Evolutionary conservation across 306 rosid genomes (phyloP), one percentile per base, ranked within the genome.

Genomic region (Cucumis cinereus): DNA sequence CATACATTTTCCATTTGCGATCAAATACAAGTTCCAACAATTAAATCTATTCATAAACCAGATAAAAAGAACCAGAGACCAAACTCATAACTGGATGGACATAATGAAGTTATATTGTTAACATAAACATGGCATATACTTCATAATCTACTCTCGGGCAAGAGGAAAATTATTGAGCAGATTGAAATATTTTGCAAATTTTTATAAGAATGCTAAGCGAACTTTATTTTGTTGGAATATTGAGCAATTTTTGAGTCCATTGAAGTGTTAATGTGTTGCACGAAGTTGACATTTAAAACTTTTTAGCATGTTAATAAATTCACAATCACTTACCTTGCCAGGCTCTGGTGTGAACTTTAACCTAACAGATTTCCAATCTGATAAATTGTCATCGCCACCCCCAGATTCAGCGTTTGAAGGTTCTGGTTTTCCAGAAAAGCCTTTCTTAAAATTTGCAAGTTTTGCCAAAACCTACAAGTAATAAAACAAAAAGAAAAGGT

Each of bases 361-460:
- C 66, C 5, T 4, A 82, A 75, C 86, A 19, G 80, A 76, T 82
- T 28, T 84, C 99, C 98, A 92, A 78, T 94, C 96, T 43, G 96
- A 89, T 78, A 92, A 76, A 40, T 86, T 88, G 58, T 64, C 61
- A n/a, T 69, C 83, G 79, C 72, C 89, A 62, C 77, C 84, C 81
- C 43, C 85, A 78, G 92, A 63, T 82, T 82, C 86, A 76, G 75
- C 83, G 54, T 35, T 74, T 16, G 85, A 78, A 53, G 73, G 20
- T 23, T 13, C 40, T 41, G 82, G 79, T 30, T 84, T 91, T 77
- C 81, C 89, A 55, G 78, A 54, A 13, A 83, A n/a, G 80, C 45
- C 73, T 54, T 36, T 74, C 85, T 84, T 89, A 79, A 94, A 94
- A 73, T 89, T 87, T 82, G 85, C 91, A 22, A 94, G 96, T 84